Conservation (phyloP, 352 stramenopile species). For the Pythium sp. region DNA sequence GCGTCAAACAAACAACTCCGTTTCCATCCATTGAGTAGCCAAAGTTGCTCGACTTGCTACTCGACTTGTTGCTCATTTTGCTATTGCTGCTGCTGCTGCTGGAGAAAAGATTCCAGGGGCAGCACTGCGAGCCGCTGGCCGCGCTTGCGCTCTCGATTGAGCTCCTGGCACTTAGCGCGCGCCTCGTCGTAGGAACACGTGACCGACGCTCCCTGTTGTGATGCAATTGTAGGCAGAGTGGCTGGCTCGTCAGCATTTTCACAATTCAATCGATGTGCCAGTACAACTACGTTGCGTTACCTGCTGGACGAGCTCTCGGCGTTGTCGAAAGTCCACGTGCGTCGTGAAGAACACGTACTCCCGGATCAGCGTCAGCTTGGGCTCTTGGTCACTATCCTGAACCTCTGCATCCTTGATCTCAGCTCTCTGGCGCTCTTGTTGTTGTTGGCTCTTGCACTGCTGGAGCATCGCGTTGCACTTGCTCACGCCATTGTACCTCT, state of each 20-base stretch:
- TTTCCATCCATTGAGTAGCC: background rate
- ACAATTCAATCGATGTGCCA: background rate
- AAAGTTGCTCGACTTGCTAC: background rate
- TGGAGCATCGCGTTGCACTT: conserved; percentile 34
- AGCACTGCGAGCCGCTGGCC: conserved; percentile 48
- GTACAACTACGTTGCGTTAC: conserved; percentile 18
- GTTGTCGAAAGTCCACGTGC: conserved; percentile 54
- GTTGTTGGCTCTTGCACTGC: conserved; percentile 21
- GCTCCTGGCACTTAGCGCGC: conserved; percentile 33
- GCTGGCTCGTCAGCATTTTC: background rate
- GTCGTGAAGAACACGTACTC: conserved; percentile 66
- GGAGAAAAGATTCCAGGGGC: conserved; percentile 38
- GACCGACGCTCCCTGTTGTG: conserved; percentile 45
- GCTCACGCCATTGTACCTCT: conserved; percentile 35
- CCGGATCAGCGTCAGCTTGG: conserved; percentile 10
- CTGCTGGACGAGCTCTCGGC: conserved; percentile 49
- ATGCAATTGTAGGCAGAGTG: background rate
- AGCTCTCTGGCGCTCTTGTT: conserved; percentile 4
- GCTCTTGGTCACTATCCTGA: background rate
- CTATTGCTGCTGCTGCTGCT: conserved; percentile 23
- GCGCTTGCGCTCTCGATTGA: conserved; percentile 47
- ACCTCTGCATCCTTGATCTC: background rate
- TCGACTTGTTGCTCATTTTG: background rate
- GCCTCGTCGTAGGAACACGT: conserved; percentile 57
- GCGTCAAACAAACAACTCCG: background rate